These are phyloP conservation scores for Sistotremastrum niveocremeum DNA, from an alignment of 768 basidiomycete species.

Conservation along the genomic window DNA sequence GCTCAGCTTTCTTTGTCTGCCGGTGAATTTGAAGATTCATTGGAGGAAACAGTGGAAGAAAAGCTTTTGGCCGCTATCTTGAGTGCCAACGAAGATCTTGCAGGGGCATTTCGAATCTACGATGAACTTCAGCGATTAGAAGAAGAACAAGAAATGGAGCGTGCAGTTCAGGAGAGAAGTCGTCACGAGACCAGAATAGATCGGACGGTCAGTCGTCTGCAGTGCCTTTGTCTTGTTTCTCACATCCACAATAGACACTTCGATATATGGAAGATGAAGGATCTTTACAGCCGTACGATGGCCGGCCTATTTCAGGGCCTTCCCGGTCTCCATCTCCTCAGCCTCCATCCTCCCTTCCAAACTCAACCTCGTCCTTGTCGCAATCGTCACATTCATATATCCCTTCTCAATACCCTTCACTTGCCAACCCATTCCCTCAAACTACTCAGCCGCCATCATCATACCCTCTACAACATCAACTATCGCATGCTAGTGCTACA, in stretches of 20 bases:
- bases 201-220: constrained; percentile 35
- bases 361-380: constrained; percentile 7
- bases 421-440: constrained; percentile 3
- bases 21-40: background rate
- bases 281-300: constrained; percentile 5
- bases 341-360: constrained; percentile 9
- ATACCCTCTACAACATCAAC: too few relatives aligned
- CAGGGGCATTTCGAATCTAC: constrained; percentile 56
- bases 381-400: background rate
- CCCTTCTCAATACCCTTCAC: too few relatives aligned
- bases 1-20: too few relatives aligned
- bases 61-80: constrained; percentile 60
- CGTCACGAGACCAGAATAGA: constrained; percentile 54
- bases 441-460: constrained; percentile 8
- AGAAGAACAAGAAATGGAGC: constrained; percentile 34
- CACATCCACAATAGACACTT: background rate
- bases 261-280: constrained; percentile 12
- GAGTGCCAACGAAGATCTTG: constrained; percentile 56
- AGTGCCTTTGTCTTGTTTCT: background rate
- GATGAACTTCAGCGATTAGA: constrained; percentile 66
- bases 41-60: constrained; percentile 56
- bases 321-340: constrained; percentile 21
- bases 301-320: constrained; percentile 5
- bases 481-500: constrained; percentile 2
- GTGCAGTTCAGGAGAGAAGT: constrained; percentile 56